These are phyloP conservation scores for Aspergillus floridensis DNA, from an alignment of 2,329 filamentous ascomycete species.

Conservation along the genomic window DNA sequence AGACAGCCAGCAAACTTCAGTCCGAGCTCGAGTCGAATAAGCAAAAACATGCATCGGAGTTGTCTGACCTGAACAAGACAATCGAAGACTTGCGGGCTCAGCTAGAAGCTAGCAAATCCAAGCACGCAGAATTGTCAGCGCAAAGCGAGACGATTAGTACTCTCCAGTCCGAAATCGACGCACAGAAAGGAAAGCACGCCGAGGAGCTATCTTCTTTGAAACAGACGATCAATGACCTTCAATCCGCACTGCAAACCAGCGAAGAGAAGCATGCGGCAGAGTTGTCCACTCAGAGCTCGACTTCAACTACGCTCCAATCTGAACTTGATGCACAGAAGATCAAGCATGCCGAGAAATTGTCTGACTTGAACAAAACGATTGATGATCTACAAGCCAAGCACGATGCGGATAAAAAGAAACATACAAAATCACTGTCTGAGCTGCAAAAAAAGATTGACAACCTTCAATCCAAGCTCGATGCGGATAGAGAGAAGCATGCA, in stretches of 20 bases:
- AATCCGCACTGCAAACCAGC: slow-evolving; percentile 49
- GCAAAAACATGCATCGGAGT: slow-evolving; percentile 51
- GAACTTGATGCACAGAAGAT: neutral
- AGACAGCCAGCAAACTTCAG: slow-evolving; percentile 59
- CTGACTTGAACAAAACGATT: neutral
- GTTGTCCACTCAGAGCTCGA: slow-evolving; percentile 35
- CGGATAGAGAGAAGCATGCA: slow-evolving; percentile 44
- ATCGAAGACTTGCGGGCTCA: slow-evolving; percentile 46
- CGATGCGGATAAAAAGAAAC: slow-evolving; percentile 48
- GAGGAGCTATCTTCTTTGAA: slow-evolving; percentile 60
- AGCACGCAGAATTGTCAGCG: slow-evolving; percentile 55
- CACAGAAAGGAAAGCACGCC: slow-evolving; percentile 44
- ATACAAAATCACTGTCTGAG: slow-evolving; percentile 58
- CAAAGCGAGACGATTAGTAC: slow-evolving; percentile 56
- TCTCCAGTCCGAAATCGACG: slow-evolving; percentile 48
- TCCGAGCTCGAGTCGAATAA: slow-evolving; percentile 48
- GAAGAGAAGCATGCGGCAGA: slow-evolving; percentile 53
- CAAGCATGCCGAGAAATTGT: neutral
- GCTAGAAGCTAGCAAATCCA: slow-evolving; percentile 48
- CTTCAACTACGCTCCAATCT: neutral
- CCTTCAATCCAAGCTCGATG: slow-evolving; percentile 48
- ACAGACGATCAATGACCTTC: slow-evolving; percentile 57
- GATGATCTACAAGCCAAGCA: slow-evolving; percentile 46
- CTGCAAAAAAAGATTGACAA: slow-evolving; percentile 56
- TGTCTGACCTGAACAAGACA: slow-evolving; percentile 51